Conservation (phyloP, 306 rosid species). For the Abrus pulchellus region DNA sequence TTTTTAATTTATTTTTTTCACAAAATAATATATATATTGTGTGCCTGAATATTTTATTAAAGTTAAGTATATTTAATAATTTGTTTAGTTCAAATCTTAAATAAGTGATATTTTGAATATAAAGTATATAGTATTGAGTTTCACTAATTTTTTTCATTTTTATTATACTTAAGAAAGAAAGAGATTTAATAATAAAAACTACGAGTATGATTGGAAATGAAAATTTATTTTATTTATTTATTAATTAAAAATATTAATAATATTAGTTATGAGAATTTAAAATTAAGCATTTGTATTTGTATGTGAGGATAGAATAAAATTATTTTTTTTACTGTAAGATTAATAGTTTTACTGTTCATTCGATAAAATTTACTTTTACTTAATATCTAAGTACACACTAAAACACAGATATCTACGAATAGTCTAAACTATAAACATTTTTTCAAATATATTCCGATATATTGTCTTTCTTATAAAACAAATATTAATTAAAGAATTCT, state of each 20-base stretch:
- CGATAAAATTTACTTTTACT: not conserved
- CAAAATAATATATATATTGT: not conserved
- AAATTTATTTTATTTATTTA: not conserved
- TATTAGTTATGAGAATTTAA: not conserved
- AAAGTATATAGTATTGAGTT: no score
- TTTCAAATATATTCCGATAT: not conserved
- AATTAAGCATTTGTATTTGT: not conserved
- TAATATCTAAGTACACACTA: not conserved
- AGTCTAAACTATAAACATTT: not conserved
- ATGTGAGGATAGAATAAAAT: not conserved
- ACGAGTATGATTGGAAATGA: no score
- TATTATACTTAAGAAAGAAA: no score
- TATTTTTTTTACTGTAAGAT: not conserved
- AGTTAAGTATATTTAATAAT: not conserved
- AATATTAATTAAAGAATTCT: not conserved
- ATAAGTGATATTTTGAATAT: not conserved
- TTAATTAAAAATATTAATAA: not conserved
- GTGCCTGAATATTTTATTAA: not conserved
- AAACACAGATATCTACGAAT: not conserved
- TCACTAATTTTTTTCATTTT: no score
- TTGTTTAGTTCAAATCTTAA: not conserved
- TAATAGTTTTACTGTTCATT: no score
- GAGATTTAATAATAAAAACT: no score
- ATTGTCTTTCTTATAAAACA: not conserved
- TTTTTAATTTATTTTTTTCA: no score